phyloP scores from a whole-genome alignment of 306 rosid species.

The Inga oerstediana region DNA sequence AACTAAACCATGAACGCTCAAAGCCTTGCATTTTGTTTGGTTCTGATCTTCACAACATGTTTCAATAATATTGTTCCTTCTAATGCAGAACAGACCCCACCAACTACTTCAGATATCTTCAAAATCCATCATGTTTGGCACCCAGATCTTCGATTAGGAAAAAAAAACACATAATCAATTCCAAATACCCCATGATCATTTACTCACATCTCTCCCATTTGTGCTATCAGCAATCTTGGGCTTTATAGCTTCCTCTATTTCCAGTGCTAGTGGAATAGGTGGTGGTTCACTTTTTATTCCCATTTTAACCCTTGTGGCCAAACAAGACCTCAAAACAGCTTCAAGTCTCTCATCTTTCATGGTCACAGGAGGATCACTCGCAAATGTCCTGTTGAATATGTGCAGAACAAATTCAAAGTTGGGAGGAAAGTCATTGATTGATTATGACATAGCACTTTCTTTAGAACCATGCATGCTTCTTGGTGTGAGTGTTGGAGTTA shows the following conservation, averaged over 20 bases:
- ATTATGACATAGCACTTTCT: slow-evolving; percentile 73
- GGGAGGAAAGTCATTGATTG: slow-evolving; percentile 60
- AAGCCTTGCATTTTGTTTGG: neutral
- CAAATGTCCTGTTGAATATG: slow-evolving; percentile 64
- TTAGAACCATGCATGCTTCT: slow-evolving; percentile 83
- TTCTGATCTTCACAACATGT: slow-evolving; percentile 39
- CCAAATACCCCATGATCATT: slow-evolving; percentile 37
- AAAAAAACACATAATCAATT: neutral
- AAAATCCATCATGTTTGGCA: slow-evolving; percentile 35
- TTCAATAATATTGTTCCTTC: slow-evolving; percentile 36
- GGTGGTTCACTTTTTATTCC: slow-evolving; percentile 88
- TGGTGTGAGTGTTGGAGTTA: slow-evolving; percentile 90
- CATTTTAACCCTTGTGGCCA: slow-evolving; percentile 61
- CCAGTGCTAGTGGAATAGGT: slow-evolving; percentile 78
- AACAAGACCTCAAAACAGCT: slow-evolving; percentile 78
- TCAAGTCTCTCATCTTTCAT: slow-evolving; percentile 81
- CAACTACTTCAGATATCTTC: slow-evolving; percentile 35
- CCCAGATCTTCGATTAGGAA: slow-evolving; percentile 38
- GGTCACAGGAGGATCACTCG: slow-evolving; percentile 91
- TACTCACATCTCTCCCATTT: slow-evolving; percentile 36
- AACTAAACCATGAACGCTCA: too few species aligned
- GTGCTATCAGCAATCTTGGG: slow-evolving; percentile 42
- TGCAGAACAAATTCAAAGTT: slow-evolving; percentile 15
- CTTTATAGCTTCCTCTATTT: slow-evolving; percentile 58
- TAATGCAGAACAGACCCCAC: slow-evolving; percentile 54